Conservation (phyloP, 176 grass and related monocot species). For the Eragrostis curvula region DNA sequence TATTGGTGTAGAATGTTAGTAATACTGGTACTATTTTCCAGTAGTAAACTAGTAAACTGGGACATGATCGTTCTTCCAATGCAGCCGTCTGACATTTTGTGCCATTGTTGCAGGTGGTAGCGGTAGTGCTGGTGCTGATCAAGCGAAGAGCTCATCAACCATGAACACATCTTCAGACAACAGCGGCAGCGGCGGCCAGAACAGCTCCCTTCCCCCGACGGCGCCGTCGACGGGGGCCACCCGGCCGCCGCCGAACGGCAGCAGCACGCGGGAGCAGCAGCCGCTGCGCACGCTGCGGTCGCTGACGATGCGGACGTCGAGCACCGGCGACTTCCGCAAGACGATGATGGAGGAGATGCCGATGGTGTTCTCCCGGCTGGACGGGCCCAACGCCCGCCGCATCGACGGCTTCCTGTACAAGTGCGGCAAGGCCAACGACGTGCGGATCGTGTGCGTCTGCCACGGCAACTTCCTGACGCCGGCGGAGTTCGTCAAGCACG, state of each 20-base stretch:
- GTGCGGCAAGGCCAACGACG: slow-evolving; percentile 74
- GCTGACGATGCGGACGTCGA: slow-evolving; percentile 56
- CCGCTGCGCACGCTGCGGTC: slow-evolving; percentile 46
- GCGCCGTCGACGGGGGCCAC: neutral
- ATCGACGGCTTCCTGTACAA: slow-evolving; percentile 96
- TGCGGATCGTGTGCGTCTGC: slow-evolving; percentile 95
- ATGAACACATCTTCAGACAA: slow-evolving; percentile 34
- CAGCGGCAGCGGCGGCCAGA: neutral
- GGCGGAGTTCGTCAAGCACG: slow-evolving; percentile 85
- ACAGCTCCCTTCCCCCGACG: slow-evolving; percentile 21
- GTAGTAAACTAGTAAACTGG: neutral
- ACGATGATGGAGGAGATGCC: slow-evolving; percentile 97
- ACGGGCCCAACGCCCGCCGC: slow-evolving; percentile 59
- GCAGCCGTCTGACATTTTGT: slow-evolving; percentile 3
- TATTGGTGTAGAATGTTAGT: neutral
- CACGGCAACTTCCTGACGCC: slow-evolving; percentile 94
- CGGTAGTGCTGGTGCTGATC: neutral
- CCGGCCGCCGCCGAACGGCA: neutral
- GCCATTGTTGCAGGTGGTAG: slow-evolving; percentile 19
- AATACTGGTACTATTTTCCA: too few relatives aligned
- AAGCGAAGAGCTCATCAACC: slow-evolving; percentile 20
- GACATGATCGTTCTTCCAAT: slow-evolving; percentile 4
- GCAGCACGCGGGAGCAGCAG: slow-evolving; percentile 3
- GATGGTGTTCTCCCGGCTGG: slow-evolving; percentile 76
- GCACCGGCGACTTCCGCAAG: slow-evolving; percentile 62